phyloP scores from a whole-genome alignment of 2,329 filamentous ascomycete species.

The Alternaria ventricosa region DNA sequence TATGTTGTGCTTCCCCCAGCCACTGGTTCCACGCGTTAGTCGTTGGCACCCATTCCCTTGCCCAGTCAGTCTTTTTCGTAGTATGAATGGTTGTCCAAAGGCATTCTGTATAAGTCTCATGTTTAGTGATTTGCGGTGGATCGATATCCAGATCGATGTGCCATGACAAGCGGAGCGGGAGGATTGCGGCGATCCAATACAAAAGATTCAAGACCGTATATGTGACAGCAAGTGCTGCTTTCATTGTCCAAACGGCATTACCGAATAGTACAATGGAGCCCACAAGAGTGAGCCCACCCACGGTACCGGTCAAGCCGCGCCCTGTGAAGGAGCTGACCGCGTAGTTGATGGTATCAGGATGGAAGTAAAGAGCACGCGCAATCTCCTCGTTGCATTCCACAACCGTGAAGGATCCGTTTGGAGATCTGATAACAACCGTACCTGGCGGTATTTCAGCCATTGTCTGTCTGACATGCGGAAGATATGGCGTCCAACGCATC shows the following conservation, averaged over 20 bases:
- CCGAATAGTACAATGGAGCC: constrained; percentile 2
- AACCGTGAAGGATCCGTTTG: neutral
- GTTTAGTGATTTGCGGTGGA: neutral
- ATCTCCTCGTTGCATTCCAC: neutral
- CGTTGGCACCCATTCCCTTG: neutral
- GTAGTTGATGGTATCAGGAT: neutral
- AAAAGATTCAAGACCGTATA: neutral
- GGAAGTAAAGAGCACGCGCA: neutral
- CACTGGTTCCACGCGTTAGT: neutral
- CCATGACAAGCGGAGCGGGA: neutral
- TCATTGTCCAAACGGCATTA: constrained; percentile 1
- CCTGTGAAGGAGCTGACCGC: neutral
- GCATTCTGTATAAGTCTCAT: neutral
- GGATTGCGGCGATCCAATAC: neutral
- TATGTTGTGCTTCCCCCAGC: neutral
- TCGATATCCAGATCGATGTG: neutral
- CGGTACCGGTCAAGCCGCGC: neutral
- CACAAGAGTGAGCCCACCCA: neutral
- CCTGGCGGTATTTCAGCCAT: neutral
- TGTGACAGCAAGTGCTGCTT: neutral
- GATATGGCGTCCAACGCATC: neutral
- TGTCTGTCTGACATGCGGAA: accelerated
- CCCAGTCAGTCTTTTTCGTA: neutral
- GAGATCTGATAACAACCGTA: neutral
- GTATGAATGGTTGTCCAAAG: neutral